These are phyloP conservation scores for Gaillardinia entomophila DNA, from an alignment of 805 yeast species.

Conservation along the genomic window DNA sequence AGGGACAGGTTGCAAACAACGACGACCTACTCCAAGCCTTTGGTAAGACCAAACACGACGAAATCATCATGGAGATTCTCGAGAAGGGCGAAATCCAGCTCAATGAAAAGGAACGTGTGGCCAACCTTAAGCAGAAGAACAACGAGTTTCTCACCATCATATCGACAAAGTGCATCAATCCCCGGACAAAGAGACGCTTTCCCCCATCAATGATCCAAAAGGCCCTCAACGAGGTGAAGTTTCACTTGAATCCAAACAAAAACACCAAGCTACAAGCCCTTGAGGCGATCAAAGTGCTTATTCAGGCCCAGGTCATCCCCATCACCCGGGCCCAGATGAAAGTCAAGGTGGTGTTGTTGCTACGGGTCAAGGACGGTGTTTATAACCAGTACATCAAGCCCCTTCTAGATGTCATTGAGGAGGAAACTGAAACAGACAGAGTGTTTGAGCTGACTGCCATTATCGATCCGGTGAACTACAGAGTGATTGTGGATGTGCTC, in stretches of 20 bases:
- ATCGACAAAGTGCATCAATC: conserved; percentile 88
- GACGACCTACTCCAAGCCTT: conserved; percentile 74
- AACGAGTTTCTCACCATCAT: conserved; percentile 80
- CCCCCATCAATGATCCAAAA: conserved; percentile 94
- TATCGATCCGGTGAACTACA: conserved; percentile 82
- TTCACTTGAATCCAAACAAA: conserved; percentile 67
- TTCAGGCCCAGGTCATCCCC: conserved; percentile 78
- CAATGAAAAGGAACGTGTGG: conserved; percentile 86
- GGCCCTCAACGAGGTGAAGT: conserved; percentile 70
- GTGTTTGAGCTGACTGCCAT: conserved; percentile 46
- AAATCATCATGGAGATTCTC: conserved; percentile 73
- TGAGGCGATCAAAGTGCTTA: conserved; percentile 79
- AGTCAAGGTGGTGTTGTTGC: conserved; percentile 55
- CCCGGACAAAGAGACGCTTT: conserved; percentile 81
- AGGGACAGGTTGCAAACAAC: conserved; percentile 87
- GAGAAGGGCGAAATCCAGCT: conserved; percentile 91
- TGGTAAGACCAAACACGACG: conserved; percentile 69
- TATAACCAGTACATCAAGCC: conserved; percentile 28
- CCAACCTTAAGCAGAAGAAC: conserved; percentile 63
- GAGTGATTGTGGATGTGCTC: conserved; percentile 60
- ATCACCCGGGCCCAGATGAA: conserved; percentile 94
- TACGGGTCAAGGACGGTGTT: conserved; percentile 44
- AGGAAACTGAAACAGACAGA: conserved; percentile 45
- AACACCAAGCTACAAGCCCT: conserved; percentile 85
- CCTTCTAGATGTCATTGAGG: conserved; percentile 33